These are phyloP conservation scores for Trametes pubescens DNA, from an alignment of 1,284 basidiomycete genomes.

Conservation along the genomic window DNA sequence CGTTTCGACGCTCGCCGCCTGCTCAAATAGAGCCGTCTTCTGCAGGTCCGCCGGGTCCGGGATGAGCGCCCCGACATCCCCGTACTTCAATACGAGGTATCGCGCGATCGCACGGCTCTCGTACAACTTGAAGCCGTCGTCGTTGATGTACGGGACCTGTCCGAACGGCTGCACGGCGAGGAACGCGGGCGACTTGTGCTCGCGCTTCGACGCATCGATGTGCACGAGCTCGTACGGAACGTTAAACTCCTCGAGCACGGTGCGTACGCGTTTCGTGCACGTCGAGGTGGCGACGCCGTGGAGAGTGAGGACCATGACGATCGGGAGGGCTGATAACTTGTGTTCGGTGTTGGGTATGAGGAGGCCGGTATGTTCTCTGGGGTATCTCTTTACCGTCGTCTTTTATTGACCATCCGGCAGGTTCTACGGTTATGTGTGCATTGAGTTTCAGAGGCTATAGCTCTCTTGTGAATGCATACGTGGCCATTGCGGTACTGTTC, in stretches of 20 bases:
- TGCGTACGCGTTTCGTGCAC: constrained; percentile 55
- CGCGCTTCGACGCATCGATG: constrained; percentile 52
- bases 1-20: constrained; percentile 61
- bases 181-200: constrained; percentile 58
- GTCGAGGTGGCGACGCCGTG: constrained; percentile 53
- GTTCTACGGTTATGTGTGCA: too few relatives aligned
- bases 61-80: constrained; percentile 47
- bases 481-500: too few relatives aligned
- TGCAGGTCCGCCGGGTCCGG: constrained; percentile 42
- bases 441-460: too few relatives aligned
- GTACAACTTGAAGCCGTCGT: constrained; percentile 55
- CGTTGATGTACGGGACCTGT: constrained; percentile 69
- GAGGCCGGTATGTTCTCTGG: too few relatives aligned
- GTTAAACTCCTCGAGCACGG: constrained; percentile 57
- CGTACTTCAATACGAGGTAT: constrained; percentile 56
- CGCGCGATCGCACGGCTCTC: constrained; percentile 63
- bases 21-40: constrained; percentile 58
- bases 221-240: constrained; percentile 57
- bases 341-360: too few relatives aligned
- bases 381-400: too few relatives aligned
- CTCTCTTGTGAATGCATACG: too few relatives aligned
- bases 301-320: constrained; percentile 66
- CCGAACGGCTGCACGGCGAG: constrained; percentile 67
- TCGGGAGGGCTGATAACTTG: too few relatives aligned
- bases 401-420: too few relatives aligned